These are phyloP conservation scores for Trametes cingulata DNA, from an alignment of 768 basidiomycete species.

Conservation along the genomic window DNA sequence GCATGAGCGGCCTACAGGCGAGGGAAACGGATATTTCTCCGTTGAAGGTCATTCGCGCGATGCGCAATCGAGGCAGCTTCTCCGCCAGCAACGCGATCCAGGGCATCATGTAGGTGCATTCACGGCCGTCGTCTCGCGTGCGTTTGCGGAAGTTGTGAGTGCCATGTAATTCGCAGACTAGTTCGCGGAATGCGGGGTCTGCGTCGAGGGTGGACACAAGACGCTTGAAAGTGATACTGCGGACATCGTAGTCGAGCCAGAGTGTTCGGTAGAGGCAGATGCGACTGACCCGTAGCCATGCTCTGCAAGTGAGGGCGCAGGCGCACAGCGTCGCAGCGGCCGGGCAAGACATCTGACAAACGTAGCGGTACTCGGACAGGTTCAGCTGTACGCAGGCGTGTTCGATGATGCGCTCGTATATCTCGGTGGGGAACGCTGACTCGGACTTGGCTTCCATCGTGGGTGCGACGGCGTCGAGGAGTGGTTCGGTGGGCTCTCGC, in stretches of 20 bases:
- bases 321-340: background rate
- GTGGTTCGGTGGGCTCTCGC: no score
- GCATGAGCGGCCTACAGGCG: no score
- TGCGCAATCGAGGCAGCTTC: no score
- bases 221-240: background rate
- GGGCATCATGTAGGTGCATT: no score
- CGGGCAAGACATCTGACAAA: background rate
- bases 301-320: background rate
- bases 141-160: background rate
- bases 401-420: background rate
- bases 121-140: no score
- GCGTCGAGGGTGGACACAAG: background rate
- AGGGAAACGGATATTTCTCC: no score
- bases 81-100: no score
- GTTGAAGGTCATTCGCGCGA: no score
- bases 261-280: background rate
- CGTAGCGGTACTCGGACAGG: no score
- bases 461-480: no score
- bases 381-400: background rate
- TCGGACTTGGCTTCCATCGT: no score
- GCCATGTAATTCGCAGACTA: background rate
- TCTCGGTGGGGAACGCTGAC: background rate
- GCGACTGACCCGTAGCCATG: background rate
- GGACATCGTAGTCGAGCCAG: background rate
- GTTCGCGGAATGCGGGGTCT: background rate